A percentile compares a stretch with the other conserved stretches of the same genome.
Evolutionary conservation across 257 asterid genomes (phyloP).

Genomic region (Gardenia jasminoides): DNA sequence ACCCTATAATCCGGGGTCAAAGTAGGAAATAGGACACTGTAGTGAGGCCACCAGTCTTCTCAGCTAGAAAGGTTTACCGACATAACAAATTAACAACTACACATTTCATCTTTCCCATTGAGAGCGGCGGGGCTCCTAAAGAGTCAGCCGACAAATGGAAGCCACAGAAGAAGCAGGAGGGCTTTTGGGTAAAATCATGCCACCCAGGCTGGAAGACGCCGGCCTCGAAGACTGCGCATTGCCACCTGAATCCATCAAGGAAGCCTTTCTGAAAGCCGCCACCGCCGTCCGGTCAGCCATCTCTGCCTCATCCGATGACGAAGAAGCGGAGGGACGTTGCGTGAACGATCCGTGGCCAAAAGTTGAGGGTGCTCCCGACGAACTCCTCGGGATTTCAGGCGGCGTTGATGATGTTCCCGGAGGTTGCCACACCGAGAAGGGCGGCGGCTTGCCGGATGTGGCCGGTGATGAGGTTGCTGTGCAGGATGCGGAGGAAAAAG

Average conservation of each 20-base stretch:
- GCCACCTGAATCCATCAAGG: conserved; percentile 72
- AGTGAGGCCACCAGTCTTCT: not conserved
- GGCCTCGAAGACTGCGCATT: conserved; percentile 94
- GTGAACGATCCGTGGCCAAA: conserved; percentile 49
- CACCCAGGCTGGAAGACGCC: conserved; percentile 88
- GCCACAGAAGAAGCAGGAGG: conserved; percentile 39
- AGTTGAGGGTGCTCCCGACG: conserved; percentile 46
- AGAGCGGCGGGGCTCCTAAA: not conserved
- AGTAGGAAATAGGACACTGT: not conserved
- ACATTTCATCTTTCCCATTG: not conserved
- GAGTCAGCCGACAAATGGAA: conserved; percentile 37
- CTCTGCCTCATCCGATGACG: conserved; percentile 46
- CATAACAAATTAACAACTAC: not conserved
- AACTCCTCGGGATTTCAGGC: conserved; percentile 47
- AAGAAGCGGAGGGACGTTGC: conserved; percentile 35
- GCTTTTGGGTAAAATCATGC: conserved; percentile 45
- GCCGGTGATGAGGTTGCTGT: conserved; percentile 45
- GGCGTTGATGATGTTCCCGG: conserved; percentile 37
- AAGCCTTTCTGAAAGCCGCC: conserved; percentile 85
- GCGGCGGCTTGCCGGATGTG: conserved; percentile 37
- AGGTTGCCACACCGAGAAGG: conserved; percentile 53
- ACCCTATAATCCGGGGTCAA: too few species aligned
- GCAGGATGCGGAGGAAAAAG: conserved; percentile 25
- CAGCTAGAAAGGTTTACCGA: not conserved
- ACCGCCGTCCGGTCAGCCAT: conserved; percentile 56